Base-by-base conservation (phyloP, 768 basidiomycete genomes). In the Tubosaeta sp. region DNA sequence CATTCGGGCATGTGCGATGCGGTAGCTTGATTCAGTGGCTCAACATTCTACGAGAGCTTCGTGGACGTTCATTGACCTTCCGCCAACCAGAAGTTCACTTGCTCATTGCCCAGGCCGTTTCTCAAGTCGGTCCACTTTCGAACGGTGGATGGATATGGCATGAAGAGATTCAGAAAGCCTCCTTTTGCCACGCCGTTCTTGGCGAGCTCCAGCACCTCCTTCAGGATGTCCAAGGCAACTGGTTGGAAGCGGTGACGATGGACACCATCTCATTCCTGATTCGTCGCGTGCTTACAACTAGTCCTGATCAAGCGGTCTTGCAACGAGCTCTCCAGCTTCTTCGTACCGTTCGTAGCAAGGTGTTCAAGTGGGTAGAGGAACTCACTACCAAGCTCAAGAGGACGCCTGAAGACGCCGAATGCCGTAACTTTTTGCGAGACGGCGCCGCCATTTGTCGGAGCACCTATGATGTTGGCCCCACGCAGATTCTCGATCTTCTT, bases 1-100 rank as follows among this genome's bases (percentile, higher is more conserved):
- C 73, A 0, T 81, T 78, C 44, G 73, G 70, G 14, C 63, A 68
- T 43, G 52, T 81, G 25, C 75, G 81, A 3, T 69, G 73, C 29
- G 79, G 80, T 0, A 49, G 65, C 0, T 58, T 43, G 1, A 54
- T 82, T 0, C 79, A 81, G 44, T 80, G 78, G 79, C 59, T 73
- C 27, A 81, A 82, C 49, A 71, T 82, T 34, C 51, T 69, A 10
- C 70, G 74, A 19, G 77, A 76, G 53, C 53, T 82, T 13, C 65
- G 68, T 6, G 65, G 68, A 8, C 64, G 68, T 21, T 54, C 57
- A 0, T 52, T 82, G 47, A 69, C 64, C 10, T 73, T 82, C 47
- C 61, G 65, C 16, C 51, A 56, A 6, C 66, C 64, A 0, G 74
- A 72, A 18, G 73, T 82, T 0, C 69, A 78, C 48, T 45, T 69